phyloP scores from a whole-genome alignment of 2,329 filamentous ascomycete genomes.

The Trichoderma pleuroti region DNA sequence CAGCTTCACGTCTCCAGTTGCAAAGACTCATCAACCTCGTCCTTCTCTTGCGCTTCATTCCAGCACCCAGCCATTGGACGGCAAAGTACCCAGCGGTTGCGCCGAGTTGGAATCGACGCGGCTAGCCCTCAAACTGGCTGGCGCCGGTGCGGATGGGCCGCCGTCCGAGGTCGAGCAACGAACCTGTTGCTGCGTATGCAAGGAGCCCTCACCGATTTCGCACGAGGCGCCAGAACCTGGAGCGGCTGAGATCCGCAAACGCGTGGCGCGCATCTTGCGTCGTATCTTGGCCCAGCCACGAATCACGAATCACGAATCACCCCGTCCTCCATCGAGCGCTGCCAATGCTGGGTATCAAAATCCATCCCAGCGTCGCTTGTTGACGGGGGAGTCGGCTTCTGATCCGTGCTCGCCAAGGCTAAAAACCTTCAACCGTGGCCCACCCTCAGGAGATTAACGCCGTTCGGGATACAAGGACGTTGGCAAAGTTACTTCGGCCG shows the following conservation, averaged over 20 bases:
- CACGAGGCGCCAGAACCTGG: constrained; percentile 8
- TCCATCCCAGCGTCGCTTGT: background rate
- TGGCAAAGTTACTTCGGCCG: constrained; percentile 4
- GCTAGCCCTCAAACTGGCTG: constrained; percentile 1
- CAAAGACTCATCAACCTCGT: background rate
- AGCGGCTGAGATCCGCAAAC: constrained; percentile 16
- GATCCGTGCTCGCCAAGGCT: constrained; percentile 18
- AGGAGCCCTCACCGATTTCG: constrained; percentile 6
- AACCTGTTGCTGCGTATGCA: background rate
- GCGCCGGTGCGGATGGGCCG: background rate
- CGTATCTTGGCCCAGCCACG: background rate
- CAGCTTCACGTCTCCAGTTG: background rate
- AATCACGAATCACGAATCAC: no score
- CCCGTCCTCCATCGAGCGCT: background rate
- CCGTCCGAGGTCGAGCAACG: background rate
- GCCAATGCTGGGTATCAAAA: background rate
- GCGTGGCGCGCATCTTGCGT: constrained; percentile 11
- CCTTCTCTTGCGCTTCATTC: background rate
- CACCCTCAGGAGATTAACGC: constrained; percentile 13
- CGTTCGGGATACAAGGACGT: background rate
- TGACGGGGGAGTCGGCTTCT: constrained; percentile 10
- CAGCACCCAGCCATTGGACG: background rate
- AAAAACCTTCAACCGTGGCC: constrained; percentile 15
- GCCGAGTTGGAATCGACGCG: background rate
- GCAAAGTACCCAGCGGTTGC: constrained; percentile 1